Evolutionary conservation across 208 protist species (phyloP), one percentile per base, ranked within the genome.

Genomic region (Phytomonas serpens): DNA sequence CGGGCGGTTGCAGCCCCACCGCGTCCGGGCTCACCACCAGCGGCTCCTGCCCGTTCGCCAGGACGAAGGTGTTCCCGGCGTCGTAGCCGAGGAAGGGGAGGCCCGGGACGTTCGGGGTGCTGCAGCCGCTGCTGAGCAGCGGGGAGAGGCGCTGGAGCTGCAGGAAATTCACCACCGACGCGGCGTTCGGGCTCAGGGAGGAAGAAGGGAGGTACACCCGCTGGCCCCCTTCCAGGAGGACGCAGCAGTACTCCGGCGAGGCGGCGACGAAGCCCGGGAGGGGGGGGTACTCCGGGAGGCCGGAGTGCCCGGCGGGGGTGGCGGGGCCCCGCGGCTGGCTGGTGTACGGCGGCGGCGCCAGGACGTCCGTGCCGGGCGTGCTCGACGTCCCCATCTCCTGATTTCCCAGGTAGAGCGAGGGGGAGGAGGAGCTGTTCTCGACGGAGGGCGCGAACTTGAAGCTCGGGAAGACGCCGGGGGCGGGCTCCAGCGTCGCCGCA

Each of bases 171-270:
- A 64, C 67, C 32, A 72, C 27, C 33, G 57, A 7, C 11, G 61
- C 9, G 7, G 73, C 31, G 4, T 10, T 9, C 40, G 52, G 36
- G 52, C 63, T 73, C 70, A 85, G 69, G n/a, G 73, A 72, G 29
- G 69, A 63, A 31, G 74, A 68, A 5, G 80, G 80, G 42, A 85
- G 74, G 57, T 82, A 81, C 42, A 85, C 77, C 31, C 81, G 69
- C 64, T 85, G 80, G 9, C 80, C 77, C 51, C 73, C 77, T 19
- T 77, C 79, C 27, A 61, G 67, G 4, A 85, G 61, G 4, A 70
- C 81, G 72, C 79, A 85, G 74, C 77, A 85, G 77, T 79, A 81
- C 3, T 71, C 74, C 10, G 80, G 74, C 11, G 73, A 77, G 29
- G 80, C 64, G 13, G 14, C 40, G 4, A 47, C 40, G 40, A 47